A percentile compares a stretch with the other conserved stretches of the same genome.
phyloP scores from a whole-genome alignment of 2,329 filamentous ascomycete genomes.

The Camillea tinctor region DNA sequence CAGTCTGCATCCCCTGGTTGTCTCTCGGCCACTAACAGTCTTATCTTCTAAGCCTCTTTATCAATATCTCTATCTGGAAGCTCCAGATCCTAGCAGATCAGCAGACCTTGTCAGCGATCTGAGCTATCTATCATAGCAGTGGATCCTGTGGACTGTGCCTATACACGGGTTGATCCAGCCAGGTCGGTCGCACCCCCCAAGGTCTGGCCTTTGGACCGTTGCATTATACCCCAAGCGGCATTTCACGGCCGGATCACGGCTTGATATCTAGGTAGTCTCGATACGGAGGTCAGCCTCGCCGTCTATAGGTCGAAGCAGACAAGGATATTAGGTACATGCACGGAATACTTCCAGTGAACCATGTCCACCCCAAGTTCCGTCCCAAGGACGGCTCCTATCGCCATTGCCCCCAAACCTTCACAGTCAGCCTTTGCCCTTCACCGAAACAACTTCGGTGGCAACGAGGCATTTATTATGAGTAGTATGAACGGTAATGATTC shows the following conservation, averaged over 20 bases:
- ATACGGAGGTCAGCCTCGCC: constrained; percentile 20
- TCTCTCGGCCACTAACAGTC: constrained; percentile 20
- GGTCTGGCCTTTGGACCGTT: constrained; percentile 11
- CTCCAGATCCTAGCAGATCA: constrained; percentile 21
- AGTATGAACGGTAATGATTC: constrained; percentile 54
- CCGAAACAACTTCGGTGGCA: constrained; percentile 41
- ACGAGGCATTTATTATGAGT: constrained; percentile 49
- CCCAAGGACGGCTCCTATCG: constrained; percentile 62
- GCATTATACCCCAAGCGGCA: constrained; percentile 14
- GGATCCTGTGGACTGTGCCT: constrained; percentile 13
- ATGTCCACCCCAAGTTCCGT: constrained; percentile 56
- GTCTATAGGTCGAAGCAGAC: constrained; percentile 11
- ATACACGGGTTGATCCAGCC: constrained; percentile 12
- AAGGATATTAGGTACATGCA: constrained; percentile 14
- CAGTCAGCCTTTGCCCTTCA: constrained; percentile 45
- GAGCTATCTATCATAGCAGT: constrained; percentile 13
- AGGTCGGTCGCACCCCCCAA: constrained; percentile 11
- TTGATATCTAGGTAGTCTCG: constrained; percentile 12
- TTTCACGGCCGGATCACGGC: constrained; percentile 12
- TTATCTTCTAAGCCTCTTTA: constrained; percentile 25
- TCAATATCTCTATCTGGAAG: constrained; percentile 14
- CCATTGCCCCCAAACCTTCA: constrained; percentile 62
- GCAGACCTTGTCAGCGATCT: constrained; percentile 17
- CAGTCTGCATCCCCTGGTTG: constrained; percentile 12
- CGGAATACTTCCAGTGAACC: constrained; percentile 32